These are phyloP conservation scores for Phaeoacremonium minimum DNA, from an alignment of 2,329 filamentous ascomycete genomes.

Conservation along the genomic window DNA sequence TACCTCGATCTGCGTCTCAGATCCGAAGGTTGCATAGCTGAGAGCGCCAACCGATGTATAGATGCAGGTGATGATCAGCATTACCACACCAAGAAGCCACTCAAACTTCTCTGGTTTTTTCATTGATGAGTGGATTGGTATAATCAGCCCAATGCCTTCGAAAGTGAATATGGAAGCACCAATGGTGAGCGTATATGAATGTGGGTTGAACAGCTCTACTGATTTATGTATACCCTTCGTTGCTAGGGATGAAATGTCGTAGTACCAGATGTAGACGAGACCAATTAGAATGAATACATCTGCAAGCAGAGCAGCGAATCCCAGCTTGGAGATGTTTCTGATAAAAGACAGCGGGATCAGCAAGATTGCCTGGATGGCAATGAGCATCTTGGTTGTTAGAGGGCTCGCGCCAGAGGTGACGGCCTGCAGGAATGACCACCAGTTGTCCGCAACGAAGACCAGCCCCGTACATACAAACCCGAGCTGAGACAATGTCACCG, in stretches of 20 bases:
- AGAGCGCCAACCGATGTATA: constrained; percentile 70
- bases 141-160: constrained; percentile 71
- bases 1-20: constrained; percentile 65
- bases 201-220: constrained; percentile 67
- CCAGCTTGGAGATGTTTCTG: constrained; percentile 71
- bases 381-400: constrained; percentile 53
- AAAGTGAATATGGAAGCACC: constrained; percentile 75
- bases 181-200: constrained; percentile 65
- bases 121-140: constrained; percentile 76
- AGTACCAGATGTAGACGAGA: constrained; percentile 69
- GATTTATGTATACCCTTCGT: constrained; percentile 51
- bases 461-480: constrained; percentile 76
- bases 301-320: constrained; percentile 63
- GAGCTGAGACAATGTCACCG: constrained; percentile 70
- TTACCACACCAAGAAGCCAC: constrained; percentile 61
- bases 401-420: constrained; percentile 45
- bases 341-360: constrained; percentile 66
- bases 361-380: constrained; percentile 60
- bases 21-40: constrained; percentile 71
- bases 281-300: constrained; percentile 70
- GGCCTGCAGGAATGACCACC: constrained; percentile 62
- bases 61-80: constrained; percentile 68
- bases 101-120: constrained; percentile 64
- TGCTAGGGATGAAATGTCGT: constrained; percentile 56
- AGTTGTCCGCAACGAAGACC: constrained; percentile 74